Evolutionary conservation across 352 stramenopile species (phyloP), one percentile per base, ranked within the genome.

Genomic region (Peronosclerospora sorghi): DNA sequence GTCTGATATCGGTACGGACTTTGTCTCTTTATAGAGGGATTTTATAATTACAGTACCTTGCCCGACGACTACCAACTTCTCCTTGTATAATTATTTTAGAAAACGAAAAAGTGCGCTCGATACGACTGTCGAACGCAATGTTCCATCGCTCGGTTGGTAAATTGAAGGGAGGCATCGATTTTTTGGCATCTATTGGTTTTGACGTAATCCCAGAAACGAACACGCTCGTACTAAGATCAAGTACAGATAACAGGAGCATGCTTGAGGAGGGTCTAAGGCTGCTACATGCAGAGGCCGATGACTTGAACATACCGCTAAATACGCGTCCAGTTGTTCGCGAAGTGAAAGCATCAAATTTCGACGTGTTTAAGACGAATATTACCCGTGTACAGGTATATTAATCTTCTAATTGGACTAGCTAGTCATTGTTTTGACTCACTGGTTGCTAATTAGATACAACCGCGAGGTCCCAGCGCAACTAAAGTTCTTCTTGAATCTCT

Each of bases 361-460:
- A 92, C 46, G 73, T 84, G 10, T 94, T 76, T 62, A 84, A 88
- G 52, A 47, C 82, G 1, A 72, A 88, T 38, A 94, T 94, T 53
- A 90, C 75, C 7, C 73, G 82, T 14, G 68, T 86, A 48, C 73
- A 86, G 66, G 74, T 83, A 49, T 20, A 46, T 10, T 39, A 13
- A 27, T 35, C 1, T 37, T 28, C 37, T 28, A 3, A 14, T 20
- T 34, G 37, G 14, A 8, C 21, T 8, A 32, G 23, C 7, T 35
- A 5, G 6, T 36, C n/a, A n/a, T 2, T 15, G 23, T 13, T 34
- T 37, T 41, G 13, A 1, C 32, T 9, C 23, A 18, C 45, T 3
- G 17, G 41, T 26, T 48, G 28, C 5, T 18, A 32, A 19, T 65
- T 38, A 89, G 67, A 83, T 83, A 43, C 81, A 94, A 51, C 81